Percentiles rank a stretch among this genome's conserved stretches.
Evolutionary conservation across 2,329 filamentous ascomycete genomes (phyloP).

Genomic region (Dactylellina leptospora): DNA sequence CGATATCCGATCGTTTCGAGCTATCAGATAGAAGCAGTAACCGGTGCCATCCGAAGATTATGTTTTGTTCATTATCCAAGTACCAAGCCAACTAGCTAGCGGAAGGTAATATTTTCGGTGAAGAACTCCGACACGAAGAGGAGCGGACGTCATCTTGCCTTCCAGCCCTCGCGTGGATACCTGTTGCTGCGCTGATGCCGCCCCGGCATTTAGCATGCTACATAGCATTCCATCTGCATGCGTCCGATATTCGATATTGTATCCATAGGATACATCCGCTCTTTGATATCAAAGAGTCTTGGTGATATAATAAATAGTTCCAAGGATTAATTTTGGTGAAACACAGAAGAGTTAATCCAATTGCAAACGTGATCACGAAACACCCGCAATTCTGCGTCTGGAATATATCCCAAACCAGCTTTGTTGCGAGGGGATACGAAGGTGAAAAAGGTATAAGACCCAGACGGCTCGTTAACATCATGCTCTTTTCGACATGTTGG

Average conservation of each 20-base stretch:
- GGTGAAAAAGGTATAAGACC: slow-evolving; percentile 6
- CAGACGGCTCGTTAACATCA: slow-evolving; percentile 24
- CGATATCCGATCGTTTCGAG: slow-evolving; percentile 12
- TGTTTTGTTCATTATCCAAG: neutral
- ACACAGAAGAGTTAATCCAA: slow-evolving; percentile 15
- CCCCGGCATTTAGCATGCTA: no score
- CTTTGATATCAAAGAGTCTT: slow-evolving; percentile 5
- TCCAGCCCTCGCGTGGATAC: slow-evolving; percentile 9
- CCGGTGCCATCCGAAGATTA: slow-evolving; percentile 23
- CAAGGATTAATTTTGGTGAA: slow-evolving; percentile 7
- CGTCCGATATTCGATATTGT: slow-evolving; percentile 31
- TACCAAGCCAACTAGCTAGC: neutral
- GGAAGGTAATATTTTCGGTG: neutral
- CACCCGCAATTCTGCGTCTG: slow-evolving; percentile 14
- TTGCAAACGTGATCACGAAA: slow-evolving; percentile 40
- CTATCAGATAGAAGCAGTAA: slow-evolving; percentile 7
- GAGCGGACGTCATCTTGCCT: slow-evolving; percentile 32
- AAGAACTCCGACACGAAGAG: slow-evolving; percentile 7
- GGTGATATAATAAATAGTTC: neutral
- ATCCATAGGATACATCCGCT: slow-evolving; percentile 4
- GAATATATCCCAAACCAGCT: slow-evolving; percentile 6
- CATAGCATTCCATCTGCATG: slow-evolving; percentile 45
- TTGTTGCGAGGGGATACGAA: slow-evolving; percentile 29
- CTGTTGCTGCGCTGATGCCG: slow-evolving; percentile 9
- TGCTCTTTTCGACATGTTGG: slow-evolving; percentile 25